These are phyloP conservation scores for Fusarium odoratissimum DNA, from an alignment of 2,329 filamentous ascomycete genomes.

Conservation along the genomic window DNA sequence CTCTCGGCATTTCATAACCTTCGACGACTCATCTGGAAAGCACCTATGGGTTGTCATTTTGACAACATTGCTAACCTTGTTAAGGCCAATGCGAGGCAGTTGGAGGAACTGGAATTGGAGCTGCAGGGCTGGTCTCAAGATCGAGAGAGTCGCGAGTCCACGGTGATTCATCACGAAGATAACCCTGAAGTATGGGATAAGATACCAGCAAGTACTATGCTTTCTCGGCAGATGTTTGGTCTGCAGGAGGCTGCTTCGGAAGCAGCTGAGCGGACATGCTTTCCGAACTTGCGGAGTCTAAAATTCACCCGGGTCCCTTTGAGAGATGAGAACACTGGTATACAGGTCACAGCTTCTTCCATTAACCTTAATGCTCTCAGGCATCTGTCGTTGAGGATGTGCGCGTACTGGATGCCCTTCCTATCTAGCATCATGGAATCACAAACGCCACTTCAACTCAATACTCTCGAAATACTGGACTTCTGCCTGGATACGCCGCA, in stretches of 20 bases:
- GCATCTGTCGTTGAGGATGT: background rate
- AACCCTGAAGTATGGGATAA: background rate
- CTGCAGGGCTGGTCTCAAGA: background rate
- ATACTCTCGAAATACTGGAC: background rate
- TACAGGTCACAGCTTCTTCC: accelerated
- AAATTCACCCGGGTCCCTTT: background rate
- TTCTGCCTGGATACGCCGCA: background rate
- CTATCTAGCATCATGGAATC: accelerated
- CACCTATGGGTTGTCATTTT: conserved; percentile 1
- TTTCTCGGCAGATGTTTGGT: background rate
- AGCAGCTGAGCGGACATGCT: accelerated
- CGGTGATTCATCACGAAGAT: accelerated
- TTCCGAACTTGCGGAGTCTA: background rate
- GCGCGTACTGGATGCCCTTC: background rate
- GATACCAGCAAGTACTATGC: background rate
- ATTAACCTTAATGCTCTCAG: accelerated
- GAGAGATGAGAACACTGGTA: background rate
- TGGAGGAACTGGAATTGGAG: background rate
- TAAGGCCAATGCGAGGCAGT: accelerated
- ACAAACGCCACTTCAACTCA: background rate
- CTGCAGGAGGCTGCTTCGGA: accelerated
- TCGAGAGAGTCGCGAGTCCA: background rate
- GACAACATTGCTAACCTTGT: background rate
- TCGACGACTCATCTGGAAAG: background rate
- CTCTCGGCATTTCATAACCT: background rate